phyloP scores from a whole-genome alignment of 2,329 filamentous ascomycete genomes.

The Massarina eburnea region DNA sequence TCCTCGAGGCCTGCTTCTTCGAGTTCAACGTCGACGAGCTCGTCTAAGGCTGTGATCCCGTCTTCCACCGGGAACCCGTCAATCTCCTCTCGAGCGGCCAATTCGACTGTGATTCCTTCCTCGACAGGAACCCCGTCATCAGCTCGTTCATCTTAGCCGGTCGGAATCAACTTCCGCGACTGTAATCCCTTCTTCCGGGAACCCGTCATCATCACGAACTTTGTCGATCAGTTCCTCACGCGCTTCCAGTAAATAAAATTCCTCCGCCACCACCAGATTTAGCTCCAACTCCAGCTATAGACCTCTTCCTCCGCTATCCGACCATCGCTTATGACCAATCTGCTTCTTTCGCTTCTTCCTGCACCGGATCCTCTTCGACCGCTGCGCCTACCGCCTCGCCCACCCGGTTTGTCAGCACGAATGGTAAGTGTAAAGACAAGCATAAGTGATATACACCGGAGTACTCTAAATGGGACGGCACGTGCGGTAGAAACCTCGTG shows the following conservation, averaged over 20 bases:
- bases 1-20: slow-evolving; percentile 2
- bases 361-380: not conserved
- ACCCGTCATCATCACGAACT: not conserved
- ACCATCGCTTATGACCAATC: not conserved
- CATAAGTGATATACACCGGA: not conserved
- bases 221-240: not conserved
- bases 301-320: too few relatives aligned
- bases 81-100: not conserved
- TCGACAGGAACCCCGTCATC: too few relatives aligned
- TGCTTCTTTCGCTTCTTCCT: not conserved
- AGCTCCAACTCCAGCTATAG: not conserved
- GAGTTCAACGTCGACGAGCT: not conserved
- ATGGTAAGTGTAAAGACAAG: not conserved
- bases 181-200: not conserved
- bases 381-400: not conserved
- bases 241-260: not conserved
- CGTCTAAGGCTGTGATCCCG: too few relatives aligned
- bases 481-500: too few relatives aligned
- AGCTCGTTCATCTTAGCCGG: not conserved
- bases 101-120: slow-evolving; percentile 2
- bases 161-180: too few relatives aligned
- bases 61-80: not conserved
- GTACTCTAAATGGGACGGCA: too few relatives aligned
- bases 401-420: not conserved
- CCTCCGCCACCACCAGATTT: not conserved